These are phyloP conservation scores for Pseudogymnoascus pannorum DNA, from an alignment of 2,329 filamentous ascomycete species.

Conservation along the genomic window DNA sequence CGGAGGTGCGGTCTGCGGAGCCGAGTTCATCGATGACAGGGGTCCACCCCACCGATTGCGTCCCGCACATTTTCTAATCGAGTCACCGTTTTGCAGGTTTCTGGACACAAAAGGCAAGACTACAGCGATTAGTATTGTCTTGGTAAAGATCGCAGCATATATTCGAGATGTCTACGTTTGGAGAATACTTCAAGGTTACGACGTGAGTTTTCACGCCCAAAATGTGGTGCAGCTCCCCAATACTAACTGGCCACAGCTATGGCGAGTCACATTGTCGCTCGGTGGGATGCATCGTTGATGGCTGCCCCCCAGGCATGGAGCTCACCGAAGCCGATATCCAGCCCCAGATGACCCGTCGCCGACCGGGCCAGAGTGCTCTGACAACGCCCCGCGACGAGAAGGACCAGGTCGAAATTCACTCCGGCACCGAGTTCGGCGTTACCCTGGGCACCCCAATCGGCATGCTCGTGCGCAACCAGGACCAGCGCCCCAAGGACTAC, in stretches of 20 bases:
- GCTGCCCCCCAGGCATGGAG: conserved; percentile 78
- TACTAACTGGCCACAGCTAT: conserved; percentile 37
- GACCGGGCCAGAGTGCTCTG: conserved; percentile 82
- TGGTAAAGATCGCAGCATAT: background rate
- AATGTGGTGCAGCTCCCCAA: background rate
- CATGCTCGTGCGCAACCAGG: conserved; percentile 82
- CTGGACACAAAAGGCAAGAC: background rate
- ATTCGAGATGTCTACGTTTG: conserved; percentile 73
- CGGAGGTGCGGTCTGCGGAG: conserved; percentile 1
- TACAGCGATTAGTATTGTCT: conserved; percentile 7
- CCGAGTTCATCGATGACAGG: conserved; percentile 6
- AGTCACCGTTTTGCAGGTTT: conserved; percentile 8
- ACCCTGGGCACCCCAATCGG: conserved; percentile 88
- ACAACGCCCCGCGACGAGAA: conserved; percentile 92
- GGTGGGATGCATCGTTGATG: conserved; percentile 92
- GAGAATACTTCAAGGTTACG: conserved; percentile 71
- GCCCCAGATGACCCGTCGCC: conserved; percentile 83
- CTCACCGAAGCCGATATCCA: conserved; percentile 85
- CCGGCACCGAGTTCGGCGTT: conserved; percentile 81
- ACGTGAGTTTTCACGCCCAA: conserved; percentile 40
- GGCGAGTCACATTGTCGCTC: conserved; percentile 87
- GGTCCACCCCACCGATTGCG: conserved; percentile 6
- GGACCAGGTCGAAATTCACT: conserved; percentile 86
- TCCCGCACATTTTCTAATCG: conserved; percentile 10
- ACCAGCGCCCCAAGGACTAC: conserved; percentile 90